Conservation (phyloP, 371 early-diverging fungal species). For the Syncephalis fuscata region DNA sequence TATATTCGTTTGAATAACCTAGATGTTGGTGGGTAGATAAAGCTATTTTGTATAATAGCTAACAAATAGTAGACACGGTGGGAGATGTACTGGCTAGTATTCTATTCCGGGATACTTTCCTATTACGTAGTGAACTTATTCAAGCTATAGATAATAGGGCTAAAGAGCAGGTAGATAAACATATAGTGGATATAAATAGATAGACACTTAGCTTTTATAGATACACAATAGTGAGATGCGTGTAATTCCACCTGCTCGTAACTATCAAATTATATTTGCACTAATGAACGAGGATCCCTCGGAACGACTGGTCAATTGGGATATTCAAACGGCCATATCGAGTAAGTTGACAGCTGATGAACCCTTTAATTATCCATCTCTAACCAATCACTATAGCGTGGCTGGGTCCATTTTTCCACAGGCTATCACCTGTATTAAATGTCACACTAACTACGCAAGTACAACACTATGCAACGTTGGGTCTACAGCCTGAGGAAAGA, state of each 20-base stretch:
- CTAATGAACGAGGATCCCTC: slow-evolving; percentile 61
- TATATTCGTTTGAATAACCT: too few relatives aligned
- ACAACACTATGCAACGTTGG: slow-evolving; percentile 55
- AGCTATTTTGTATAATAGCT: too few relatives aligned
- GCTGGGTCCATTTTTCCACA: slow-evolving; percentile 25
- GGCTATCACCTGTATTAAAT: slow-evolving; percentile 27
- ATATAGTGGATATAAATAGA: background rate
- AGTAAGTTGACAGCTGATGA: slow-evolving; percentile 13
- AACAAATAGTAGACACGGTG: too few relatives aligned
- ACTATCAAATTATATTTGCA: slow-evolving; percentile 62
- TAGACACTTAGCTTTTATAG: slow-evolving; percentile 7
- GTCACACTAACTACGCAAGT: slow-evolving; percentile 46
- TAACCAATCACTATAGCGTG: slow-evolving; percentile 11
- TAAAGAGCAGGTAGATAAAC: background rate
- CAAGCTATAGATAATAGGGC: background rate
- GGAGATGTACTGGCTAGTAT: background rate
- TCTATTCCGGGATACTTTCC: slow-evolving; percentile 5
- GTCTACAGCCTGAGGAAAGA: slow-evolving; percentile 32
- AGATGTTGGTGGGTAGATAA: too few relatives aligned
- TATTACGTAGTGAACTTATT: slow-evolving; percentile 9
- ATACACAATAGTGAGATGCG: slow-evolving; percentile 41
- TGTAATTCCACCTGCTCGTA: slow-evolving; percentile 49
- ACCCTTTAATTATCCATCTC: background rate
- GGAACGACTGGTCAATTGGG: slow-evolving; percentile 42
- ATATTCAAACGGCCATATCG: slow-evolving; percentile 43